Base-by-base conservation (phyloP, 805 yeast species). In the Saccharomyces jurei region DNA sequence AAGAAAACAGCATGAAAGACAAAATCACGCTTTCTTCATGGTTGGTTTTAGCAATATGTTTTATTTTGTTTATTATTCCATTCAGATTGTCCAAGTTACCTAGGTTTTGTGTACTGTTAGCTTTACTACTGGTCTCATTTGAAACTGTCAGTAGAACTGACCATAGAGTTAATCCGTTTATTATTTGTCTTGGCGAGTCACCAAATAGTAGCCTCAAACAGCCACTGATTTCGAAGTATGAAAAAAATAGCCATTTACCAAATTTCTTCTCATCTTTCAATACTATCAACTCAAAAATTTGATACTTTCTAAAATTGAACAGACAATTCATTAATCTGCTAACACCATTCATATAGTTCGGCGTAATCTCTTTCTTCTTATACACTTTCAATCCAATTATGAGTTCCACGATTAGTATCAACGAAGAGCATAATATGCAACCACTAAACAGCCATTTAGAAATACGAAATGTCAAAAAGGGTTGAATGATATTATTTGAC, bases 181-280 rank as follows among this genome's bases (percentile, higher is more conserved):
- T 79, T 1, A 87, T 84, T 69, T 89, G 96, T 69, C 96, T 81
- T 17, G 96, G 96, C 21, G 89, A 78, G 60, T 89, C 96, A 0
- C 95, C 89, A 41, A 87, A 71, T 6, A 88, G 61, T 61, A 88
- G 77, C 32, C 81, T 73, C 11, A 86, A 59, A 57, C 81, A 85
- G 52, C 81, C 80, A 60, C 85, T 84, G 52, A 85, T 72, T 50
- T 86, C 82, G 57, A 79, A 80, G 67, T 81, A 87, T 3, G 83
- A 77, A 59, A 77, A 79, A 57, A 89, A 80, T 14, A 89, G 81
- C 52, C 83, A 71, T 78, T 85, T 83, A 59, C 87, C 91, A 60
- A 81, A 81, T 41, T 79, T 78, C 8, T 36, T 36, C 48, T 79
- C 77, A 30, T 75, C 76, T 41, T 79, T 71, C 22, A 83, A 86